Base-by-base conservation (phyloP, 1,139 yeast species). In the Hansenula lynferdii region DNA sequence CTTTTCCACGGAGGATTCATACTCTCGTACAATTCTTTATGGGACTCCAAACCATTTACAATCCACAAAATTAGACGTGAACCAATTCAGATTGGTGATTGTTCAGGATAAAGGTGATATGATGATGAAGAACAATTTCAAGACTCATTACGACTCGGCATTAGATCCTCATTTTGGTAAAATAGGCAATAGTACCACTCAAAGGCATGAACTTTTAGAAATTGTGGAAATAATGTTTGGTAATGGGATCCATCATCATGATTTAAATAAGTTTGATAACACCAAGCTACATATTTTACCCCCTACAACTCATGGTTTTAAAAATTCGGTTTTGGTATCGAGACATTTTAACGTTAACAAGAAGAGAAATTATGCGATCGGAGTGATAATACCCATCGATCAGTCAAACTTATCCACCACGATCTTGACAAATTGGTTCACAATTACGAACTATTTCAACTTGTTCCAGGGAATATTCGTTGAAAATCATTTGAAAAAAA, bases 91-190 rank as follows among this genome's bases (percentile, higher is more conserved):
- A 35, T 38, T 63, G 14, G 21, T 62, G 3, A 46, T 65, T 2
- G 57, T 63, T 1, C 64, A 61, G 37, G 68, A 63, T 37, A 57
- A 61, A 10, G 67, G 63, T 7, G 61, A 57, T 23, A 45, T 61
- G 35, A 54, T 63, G 40, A 58, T 62, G 32, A 52, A 60, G 30
- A 56, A 61, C 40, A 61, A 62, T 42, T 60, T 60, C 40, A 58
- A 50, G 31, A 45, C 58, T 0, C 45, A 56, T 8, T 48, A 59
- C 40, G 69, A 65, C 39, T 53, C 58, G 28, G 40, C 45, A 3
- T 47, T 49, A n/a, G 53, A 47, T 20, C 52, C 37, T 43, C 57
- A 31, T 30, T 45, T 46, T 17, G n/a, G n/a, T n/a, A 28, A 15
- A 37, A 37, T 18, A n/a, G n/a, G n/a, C n/a, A n/a, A n/a, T 23